Evolutionary conservation across 495 filamentous ascomycete genomes (phyloP), one percentile per base, ranked within the genome.

Genomic region (Xylaria curta): DNA sequence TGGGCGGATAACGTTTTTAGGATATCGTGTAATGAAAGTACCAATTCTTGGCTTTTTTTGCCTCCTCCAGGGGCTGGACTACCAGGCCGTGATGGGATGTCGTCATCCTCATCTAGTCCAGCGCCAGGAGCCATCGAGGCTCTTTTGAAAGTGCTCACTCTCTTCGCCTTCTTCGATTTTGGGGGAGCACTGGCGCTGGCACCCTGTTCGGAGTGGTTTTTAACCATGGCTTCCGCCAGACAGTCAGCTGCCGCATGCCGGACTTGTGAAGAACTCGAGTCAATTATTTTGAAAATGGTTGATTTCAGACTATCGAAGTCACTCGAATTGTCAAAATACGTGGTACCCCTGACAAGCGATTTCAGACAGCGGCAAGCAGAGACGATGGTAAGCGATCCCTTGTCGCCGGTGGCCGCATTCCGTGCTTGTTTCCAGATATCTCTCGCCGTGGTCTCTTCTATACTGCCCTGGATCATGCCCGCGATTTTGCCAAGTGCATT

Each of bases 391-490:
- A 97, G 86, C 6, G 89, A 87, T 12, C 94, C 91, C 78, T 95
- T 98, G 78, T 98, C 96, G 53, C 86, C 84, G 1, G 90, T 87
- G 12, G 93, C 92, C 68, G 90, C 88, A 80, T 87, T 92, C 58
- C 96, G 88, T 31, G 92, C 91, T 76, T 93, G 92, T 80, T 97
- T 99, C 96, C 95, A 98, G 36, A 94, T 89, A 78, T 98, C 95
- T 74, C 94, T 89, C 13, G 91, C 92, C n/a, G 93, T 87, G 67
- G 81, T 84, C 79, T 99, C 96, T 74, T 99, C 96, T 68, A 94
- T 82, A 73, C 93, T 94, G 2, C 86, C 84, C 28, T 86, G 87
- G 31, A 97, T 87, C 76, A 93, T 93, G 58, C 83, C 85, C 12
- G 90, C 83, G 4, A 97, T 87, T 81, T 95, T 95, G 62, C 90